Base-by-base conservation (phyloP, 352 stramenopile genomes). In the Chrysophaeum taylorii region DNA sequence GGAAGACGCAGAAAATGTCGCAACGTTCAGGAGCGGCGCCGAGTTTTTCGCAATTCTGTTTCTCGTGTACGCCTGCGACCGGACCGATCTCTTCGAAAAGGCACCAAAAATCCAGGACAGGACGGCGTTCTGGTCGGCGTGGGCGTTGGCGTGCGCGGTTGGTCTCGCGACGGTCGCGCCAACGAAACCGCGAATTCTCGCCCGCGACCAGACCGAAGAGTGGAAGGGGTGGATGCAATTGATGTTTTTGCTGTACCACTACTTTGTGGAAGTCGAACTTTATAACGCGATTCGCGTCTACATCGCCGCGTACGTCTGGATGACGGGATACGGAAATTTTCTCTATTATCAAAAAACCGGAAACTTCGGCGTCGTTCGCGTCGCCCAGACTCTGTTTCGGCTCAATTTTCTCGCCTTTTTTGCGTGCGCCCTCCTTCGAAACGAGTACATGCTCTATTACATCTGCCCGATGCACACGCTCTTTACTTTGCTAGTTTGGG, bases 221-320 rank as follows among this genome's bases (percentile, higher is more conserved):
- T 94, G 88, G 88, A 94, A 94, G 73, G 88, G 80, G 2, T 87
- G 82, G 82, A 94, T 94, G 88, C 88, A 94, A 76, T 90, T 90
- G 66, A 88, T 91, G 66, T 94, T 94, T 72, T 75, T 94, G 21
- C 77, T 93, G 14, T 94, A 94, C 81, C 87, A 94, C 73, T 94
- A 94, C 75, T 93, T 92, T 78, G 80, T 89, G 64, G 86, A 86
- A 1, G 82, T 83, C 71, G 84, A 92, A 73, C 77, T 93, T 15
- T 94, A 94, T 79, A 95, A 94, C 73, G 64, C 77, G 12, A 88
- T 94, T 73, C 84, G 89, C 37, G 83, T 94, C 60, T 87, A 94
- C 78, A 94, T 93, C 62, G 92, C 87, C 29, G 91, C 81, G 64
- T 95, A 95, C 74, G 87, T 94, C 31, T 95, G 87, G 87, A 92